Evolutionary conservation across 495 filamentous ascomycete species (phyloP).

Genomic region (Arthonia radiata): DNA sequence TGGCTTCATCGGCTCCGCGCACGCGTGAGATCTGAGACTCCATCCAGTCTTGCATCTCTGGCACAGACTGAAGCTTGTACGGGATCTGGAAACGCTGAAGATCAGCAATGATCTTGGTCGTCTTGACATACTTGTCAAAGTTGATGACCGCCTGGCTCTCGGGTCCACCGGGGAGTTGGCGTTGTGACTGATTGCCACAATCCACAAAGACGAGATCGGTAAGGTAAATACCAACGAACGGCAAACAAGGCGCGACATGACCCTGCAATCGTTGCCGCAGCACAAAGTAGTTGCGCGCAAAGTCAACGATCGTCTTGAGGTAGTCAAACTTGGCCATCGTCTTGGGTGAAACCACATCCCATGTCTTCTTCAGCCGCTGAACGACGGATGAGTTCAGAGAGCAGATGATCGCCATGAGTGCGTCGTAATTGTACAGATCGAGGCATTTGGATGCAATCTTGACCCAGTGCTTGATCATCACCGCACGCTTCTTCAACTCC

Average conservation of each 20-base stretch:
- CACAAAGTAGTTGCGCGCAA: slow-evolving; percentile 75
- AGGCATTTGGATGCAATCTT: slow-evolving; percentile 79
- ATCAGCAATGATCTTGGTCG: slow-evolving; percentile 83
- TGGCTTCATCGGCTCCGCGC: slow-evolving; percentile 50
- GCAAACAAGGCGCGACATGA: slow-evolving; percentile 77
- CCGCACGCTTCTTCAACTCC: slow-evolving; percentile 75
- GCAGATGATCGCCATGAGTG: slow-evolving; percentile 89
- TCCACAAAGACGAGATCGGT: slow-evolving; percentile 72
- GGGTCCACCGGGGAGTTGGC: slow-evolving; percentile 25
- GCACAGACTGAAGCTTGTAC: slow-evolving; percentile 60
- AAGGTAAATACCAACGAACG: slow-evolving; percentile 90
- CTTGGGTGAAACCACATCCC: slow-evolving; percentile 73
- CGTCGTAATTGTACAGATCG: slow-evolving; percentile 85
- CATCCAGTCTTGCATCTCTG: slow-evolving; percentile 89
- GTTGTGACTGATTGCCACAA: slow-evolving; percentile 67
- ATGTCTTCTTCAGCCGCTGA: slow-evolving; percentile 70
- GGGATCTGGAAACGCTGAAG: slow-evolving; percentile 94
- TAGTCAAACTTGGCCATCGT: slow-evolving; percentile 55
- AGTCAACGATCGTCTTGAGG: slow-evolving; percentile 61
- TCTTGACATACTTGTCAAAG: slow-evolving; percentile 92
- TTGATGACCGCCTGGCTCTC: slow-evolving; percentile 51
- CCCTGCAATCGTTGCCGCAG: slow-evolving; percentile 69
- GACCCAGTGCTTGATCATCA: slow-evolving; percentile 92
- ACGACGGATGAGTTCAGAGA: slow-evolving; percentile 80
- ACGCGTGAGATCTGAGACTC: slow-evolving; percentile 61